A percentile compares a stretch with the other conserved stretches of the same genome.
Evolutionary conservation across 768 basidiomycete genomes (phyloP).

Genomic region (Tricholoma saponaceum): DNA sequence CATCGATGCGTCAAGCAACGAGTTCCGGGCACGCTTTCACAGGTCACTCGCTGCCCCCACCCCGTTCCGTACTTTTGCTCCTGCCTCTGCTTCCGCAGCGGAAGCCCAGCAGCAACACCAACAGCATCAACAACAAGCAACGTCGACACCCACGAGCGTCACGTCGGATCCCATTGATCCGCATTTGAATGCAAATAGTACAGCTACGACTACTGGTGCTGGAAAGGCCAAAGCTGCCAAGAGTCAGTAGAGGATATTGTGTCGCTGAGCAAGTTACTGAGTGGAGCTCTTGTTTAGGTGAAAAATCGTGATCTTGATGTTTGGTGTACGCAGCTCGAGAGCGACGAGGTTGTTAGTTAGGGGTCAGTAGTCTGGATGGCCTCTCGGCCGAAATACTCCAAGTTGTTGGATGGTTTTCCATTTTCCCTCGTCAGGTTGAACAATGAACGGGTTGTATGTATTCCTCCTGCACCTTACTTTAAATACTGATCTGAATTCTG

Average conservation of each 20-base stretch:
- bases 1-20: constrained; percentile 28
- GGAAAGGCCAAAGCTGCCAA: not conserved
- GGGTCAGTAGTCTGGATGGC: not conserved
- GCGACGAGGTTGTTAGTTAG: not conserved
- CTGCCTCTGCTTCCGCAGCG: not conserved
- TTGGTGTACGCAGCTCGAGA: not conserved
- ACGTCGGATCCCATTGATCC: not conserved
- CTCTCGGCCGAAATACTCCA: not conserved
- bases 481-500: not conserved
- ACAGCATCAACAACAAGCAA: not conserved
- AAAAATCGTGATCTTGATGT: not conserved
- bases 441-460: not conserved
- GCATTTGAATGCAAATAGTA: not conserved
- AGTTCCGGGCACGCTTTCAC: constrained; percentile 67
- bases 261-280: not conserved
- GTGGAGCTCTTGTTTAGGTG: not conserved
- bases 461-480: not conserved
- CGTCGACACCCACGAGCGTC: not conserved
- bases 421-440: not conserved
- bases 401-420: not conserved
- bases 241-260: not conserved
- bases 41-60: constrained; percentile 55
- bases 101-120: not conserved
- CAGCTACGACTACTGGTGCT: not conserved
- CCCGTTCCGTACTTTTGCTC: constrained; percentile 41